Percentiles rank a stretch among this genome's conserved stretches.
phyloP scores from a whole-genome alignment of 139 green algal species.

The Micractinium sp. region DNA sequence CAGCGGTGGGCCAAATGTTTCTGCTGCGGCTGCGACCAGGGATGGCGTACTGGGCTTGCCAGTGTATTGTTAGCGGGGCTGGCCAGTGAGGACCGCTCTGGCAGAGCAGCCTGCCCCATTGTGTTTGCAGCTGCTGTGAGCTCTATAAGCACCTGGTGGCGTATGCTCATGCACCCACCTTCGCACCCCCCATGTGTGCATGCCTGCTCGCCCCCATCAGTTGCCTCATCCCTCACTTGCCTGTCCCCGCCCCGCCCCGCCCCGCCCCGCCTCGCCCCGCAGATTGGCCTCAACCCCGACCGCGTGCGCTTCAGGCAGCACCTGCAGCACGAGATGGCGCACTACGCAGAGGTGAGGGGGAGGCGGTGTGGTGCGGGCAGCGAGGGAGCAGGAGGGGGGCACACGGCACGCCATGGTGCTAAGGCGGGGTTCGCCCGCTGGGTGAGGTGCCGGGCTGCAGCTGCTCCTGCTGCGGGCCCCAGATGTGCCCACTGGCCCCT shows the following conservation, averaged over 20 bases:
- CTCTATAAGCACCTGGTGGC: no score
- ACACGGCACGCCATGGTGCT: background rate
- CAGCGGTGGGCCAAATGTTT: no score
- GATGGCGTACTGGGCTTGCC: no score
- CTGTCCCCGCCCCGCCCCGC: background rate
- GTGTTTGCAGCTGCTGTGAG: no score
- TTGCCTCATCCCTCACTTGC: background rate
- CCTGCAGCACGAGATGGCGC: conserved; percentile 95
- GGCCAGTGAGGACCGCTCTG: no score
- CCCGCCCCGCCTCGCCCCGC: background rate
- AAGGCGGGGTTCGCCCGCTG: no score
- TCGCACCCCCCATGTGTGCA: conserved; percentile 52
- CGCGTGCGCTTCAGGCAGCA: conserved; percentile 97
- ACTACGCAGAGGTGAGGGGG: conserved; percentile 70
- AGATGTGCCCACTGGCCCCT: no score
- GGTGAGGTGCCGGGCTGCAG: background rate
- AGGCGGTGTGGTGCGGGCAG: no score
- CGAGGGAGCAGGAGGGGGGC: background rate
- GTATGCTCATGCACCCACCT: no score
- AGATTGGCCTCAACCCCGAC: conserved; percentile 83
- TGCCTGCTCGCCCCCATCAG: background rate
- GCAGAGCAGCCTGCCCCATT: no score
- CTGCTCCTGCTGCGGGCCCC: background rate
- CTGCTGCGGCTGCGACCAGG: no score
- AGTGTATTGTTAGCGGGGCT: no score